A percentile compares a stretch with the other conserved stretches of the same genome.
Evolutionary conservation across 169 alveolate species (phyloP).

Genomic region (Theileria annulata): DNA sequence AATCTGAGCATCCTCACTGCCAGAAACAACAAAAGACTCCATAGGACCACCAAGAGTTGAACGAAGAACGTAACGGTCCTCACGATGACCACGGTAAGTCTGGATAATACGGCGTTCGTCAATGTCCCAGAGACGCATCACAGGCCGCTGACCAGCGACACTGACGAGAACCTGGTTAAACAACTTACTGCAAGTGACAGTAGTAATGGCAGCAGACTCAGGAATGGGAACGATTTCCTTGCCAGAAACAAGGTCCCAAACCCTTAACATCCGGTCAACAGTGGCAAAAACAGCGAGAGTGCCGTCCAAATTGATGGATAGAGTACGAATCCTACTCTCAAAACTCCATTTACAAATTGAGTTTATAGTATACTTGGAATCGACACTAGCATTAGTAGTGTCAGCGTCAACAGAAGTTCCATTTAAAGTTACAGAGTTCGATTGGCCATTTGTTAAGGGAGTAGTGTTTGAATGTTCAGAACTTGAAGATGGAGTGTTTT

Average conservation of each 20-base stretch:
- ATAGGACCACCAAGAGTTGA: slow-evolving; percentile 83
- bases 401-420: not conserved
- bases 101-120: slow-evolving; percentile 72
- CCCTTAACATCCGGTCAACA: slow-evolving; percentile 66
- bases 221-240: slow-evolving; percentile 67
- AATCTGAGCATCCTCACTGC: slow-evolving; percentile 86
- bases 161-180: slow-evolving; percentile 73
- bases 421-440: not conserved
- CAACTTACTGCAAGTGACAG: slow-evolving; percentile 64
- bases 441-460: slow-evolving; percentile 8
- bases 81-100: slow-evolving; percentile 84
- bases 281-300: slow-evolving; percentile 66
- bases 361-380: slow-evolving; percentile 39
- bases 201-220: slow-evolving; percentile 70
- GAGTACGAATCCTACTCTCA: slow-evolving; percentile 63
- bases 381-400: slow-evolving; percentile 2
- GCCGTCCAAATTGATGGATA: slow-evolving; percentile 70
- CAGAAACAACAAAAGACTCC: slow-evolving; percentile 81
- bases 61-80: slow-evolving; percentile 80
- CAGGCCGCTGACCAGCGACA: slow-evolving; percentile 74
- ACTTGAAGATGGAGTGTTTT: slow-evolving; percentile 18
- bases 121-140: slow-evolving; percentile 78
- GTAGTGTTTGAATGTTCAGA: slow-evolving; percentile 9
- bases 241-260: slow-evolving; percentile 54
- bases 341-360: slow-evolving; percentile 59